A percentile compares a stretch with the other conserved stretches of the same genome.
These are phyloP conservation scores for Fistulifera solaris DNA, from an alignment of 108 stramenopile species.

Conservation along the genomic window DNA sequence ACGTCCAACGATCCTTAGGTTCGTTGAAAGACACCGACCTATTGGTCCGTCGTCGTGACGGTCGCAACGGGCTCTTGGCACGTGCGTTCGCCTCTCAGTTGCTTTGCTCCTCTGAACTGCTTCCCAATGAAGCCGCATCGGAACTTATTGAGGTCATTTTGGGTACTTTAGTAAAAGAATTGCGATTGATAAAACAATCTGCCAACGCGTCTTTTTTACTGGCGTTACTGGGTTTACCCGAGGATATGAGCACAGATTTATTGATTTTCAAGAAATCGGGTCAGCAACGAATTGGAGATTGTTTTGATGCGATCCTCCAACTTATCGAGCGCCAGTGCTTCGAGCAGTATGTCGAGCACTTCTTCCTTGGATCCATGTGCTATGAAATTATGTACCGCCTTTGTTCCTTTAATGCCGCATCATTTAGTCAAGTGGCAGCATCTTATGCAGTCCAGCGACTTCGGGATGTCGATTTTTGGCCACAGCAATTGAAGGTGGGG, in stretches of 20 bases:
- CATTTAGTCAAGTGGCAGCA: too few relatives aligned
- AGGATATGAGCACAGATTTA: constrained; percentile 7
- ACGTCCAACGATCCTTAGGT: too few relatives aligned
- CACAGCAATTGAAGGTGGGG: constrained; percentile 4
- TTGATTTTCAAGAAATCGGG: constrained; percentile 29
- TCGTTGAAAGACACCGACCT: too few relatives aligned
- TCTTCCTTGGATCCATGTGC: constrained; percentile 41
- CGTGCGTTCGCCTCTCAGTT: constrained; percentile 7
- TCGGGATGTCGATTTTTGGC: constrained; percentile 26
- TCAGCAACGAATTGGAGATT: constrained; percentile 25
- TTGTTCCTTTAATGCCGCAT: constrained; percentile 12
- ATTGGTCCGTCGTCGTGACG: too few relatives aligned
- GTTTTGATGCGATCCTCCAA: constrained; percentile 52
- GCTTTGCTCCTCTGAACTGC: constrained; percentile 8
- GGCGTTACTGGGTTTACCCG: too few relatives aligned
- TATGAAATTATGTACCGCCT: constrained; percentile 57
- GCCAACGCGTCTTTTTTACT: constrained; percentile 4
- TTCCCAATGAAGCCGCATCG: not conserved
- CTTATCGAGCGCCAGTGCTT: constrained; percentile 30
- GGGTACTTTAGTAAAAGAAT: constrained; percentile 15
- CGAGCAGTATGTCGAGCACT: constrained; percentile 23
- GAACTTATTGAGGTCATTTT: constrained; percentile 11
- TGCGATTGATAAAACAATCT: constrained; percentile 22
- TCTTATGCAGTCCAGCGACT: constrained; percentile 22
- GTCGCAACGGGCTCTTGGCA: too few relatives aligned